Base-by-base conservation (phyloP, 441 rosid species). In the Pelargonium fulgidum region DNA sequence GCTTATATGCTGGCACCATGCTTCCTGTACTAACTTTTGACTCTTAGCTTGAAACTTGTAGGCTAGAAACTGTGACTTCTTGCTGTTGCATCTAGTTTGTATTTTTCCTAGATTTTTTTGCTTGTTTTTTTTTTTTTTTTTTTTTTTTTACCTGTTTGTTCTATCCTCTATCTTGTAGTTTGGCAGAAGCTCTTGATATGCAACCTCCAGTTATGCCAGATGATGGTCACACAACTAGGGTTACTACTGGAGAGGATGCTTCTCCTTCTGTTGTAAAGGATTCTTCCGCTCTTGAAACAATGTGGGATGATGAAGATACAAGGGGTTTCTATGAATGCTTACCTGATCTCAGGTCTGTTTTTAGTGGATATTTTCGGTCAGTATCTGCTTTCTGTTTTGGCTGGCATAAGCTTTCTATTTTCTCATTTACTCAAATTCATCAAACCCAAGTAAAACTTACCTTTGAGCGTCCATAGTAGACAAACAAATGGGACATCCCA, bases 231-330 rank as follows among this genome's bases (percentile, higher is more conserved):
- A 95, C 99, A 62, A 95, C 98, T 71, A 79, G 96, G 78, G 88
- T 92, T 75, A 86, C 90, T 67, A 84, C 90, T 62, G 95, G 93
- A 68, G 98, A 89, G 67, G 99, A 95, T 72, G 79, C 84, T 52
- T 83, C 91, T 73, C 85, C 89, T 80, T 83, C 84, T 71, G 75
- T 90, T 54, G 89, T 87, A 56, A 95, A 95, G 79, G 99, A 92
- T 75, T 79, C 94, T 73, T 82, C 90, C 42, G 80, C 58, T 73
- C 78, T 81, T 3, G 99, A 93, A 84, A 86, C 96, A 70, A 75
- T 91, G 72, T 92, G 99, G 99, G 98, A 96, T 82, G 98, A 96
- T 77, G 99, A 93, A 70, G 98, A 96, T 77, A 91, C 98, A 47
- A 88, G 89, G 78, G 88, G 97, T 67, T 95, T 95, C 80, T 95